Conservation (phyloP, 352 stramenopile genomes). For the Phytopythium ostracodes region DNA sequence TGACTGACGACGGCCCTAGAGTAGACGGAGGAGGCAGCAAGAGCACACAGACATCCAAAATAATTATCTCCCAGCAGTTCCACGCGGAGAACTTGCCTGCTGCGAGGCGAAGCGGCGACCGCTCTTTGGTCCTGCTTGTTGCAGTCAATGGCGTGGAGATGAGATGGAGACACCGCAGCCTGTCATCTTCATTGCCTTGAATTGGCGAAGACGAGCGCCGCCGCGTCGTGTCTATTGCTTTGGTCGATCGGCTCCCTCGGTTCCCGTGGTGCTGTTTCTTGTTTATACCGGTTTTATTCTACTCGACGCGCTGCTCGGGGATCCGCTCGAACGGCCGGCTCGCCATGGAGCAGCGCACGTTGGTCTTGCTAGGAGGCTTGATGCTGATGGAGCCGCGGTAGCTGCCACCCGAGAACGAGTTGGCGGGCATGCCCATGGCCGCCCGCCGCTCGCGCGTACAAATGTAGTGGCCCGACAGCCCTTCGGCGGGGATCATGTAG, state of each 20-base stretch:
- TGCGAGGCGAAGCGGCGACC: not conserved
- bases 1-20: not conserved
- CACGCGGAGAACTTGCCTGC: not conserved
- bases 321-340: slow-evolving; percentile 58
- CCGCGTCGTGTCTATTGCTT: too few relatives aligned
- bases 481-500: slow-evolving; percentile 66
- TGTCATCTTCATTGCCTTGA: too few relatives aligned
- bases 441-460: slow-evolving; percentile 58
- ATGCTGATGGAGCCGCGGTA: slow-evolving; percentile 76
- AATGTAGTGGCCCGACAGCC: slow-evolving; percentile 77
- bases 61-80: slow-evolving; percentile 1
- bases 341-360: slow-evolving; percentile 29
- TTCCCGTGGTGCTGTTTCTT: not conserved
- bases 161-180: not conserved
- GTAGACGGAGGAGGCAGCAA: not conserved
- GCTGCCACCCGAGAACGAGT: slow-evolving; percentile 67
- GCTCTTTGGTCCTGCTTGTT: not conserved
- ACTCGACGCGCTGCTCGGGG: slow-evolving; percentile 64
- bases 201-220: too few relatives aligned
- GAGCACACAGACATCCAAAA: not conserved
- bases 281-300: slow-evolving; percentile 8
- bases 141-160: not conserved
- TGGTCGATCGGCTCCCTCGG: not conserved
- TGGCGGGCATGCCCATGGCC: slow-evolving; percentile 32
- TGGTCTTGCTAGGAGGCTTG: slow-evolving; percentile 53